Conservation (phyloP, 768 basidiomycete genomes). For the Candolleomyces eurysporus region DNA sequence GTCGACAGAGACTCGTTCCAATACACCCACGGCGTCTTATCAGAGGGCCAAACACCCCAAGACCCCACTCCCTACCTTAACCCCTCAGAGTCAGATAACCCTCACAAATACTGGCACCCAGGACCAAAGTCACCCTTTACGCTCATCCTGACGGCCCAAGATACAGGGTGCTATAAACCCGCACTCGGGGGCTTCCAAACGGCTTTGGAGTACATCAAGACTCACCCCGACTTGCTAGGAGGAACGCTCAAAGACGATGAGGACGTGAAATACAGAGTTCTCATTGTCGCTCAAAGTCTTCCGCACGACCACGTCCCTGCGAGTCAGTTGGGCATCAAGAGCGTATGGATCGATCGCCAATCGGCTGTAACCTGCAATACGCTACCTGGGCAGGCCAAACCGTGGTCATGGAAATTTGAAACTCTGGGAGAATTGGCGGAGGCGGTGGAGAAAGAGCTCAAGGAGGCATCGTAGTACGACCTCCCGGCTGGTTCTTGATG, state of each 20-base stretch:
- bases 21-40: slow-evolving; percentile 55
- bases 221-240: slow-evolving; percentile 40
- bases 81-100: slow-evolving; percentile 24
- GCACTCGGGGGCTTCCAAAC: slow-evolving; percentile 51
- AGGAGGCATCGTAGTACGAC: not conserved
- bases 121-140: slow-evolving; percentile 59
- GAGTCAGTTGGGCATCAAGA: slow-evolving; percentile 49
- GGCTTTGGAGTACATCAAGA: slow-evolving; percentile 42
- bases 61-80: slow-evolving; percentile 23
- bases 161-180: slow-evolving; percentile 73
- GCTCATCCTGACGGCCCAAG: slow-evolving; percentile 68
- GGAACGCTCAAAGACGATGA: slow-evolving; percentile 20
- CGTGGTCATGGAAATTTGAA: slow-evolving; percentile 54
- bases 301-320: slow-evolving; percentile 67
- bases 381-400: slow-evolving; percentile 26
- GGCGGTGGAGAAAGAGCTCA: slow-evolving; percentile 46
- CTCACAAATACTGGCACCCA: slow-evolving; percentile 42
- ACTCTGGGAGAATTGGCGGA: slow-evolving; percentile 61
- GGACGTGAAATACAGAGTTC: slow-evolving; percentile 44
- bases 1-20: slow-evolving; percentile 66
- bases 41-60: slow-evolving; percentile 28
- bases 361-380: slow-evolving; percentile 44
- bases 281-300: slow-evolving; percentile 68
- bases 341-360: slow-evolving; percentile 67
- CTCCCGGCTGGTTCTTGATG: not conserved